Percentiles rank a stretch among this genome's conserved stretches.
Evolutionary conservation across 1,139 yeast species (phyloP).

Genomic region (Scheffersomyces titani): DNA sequence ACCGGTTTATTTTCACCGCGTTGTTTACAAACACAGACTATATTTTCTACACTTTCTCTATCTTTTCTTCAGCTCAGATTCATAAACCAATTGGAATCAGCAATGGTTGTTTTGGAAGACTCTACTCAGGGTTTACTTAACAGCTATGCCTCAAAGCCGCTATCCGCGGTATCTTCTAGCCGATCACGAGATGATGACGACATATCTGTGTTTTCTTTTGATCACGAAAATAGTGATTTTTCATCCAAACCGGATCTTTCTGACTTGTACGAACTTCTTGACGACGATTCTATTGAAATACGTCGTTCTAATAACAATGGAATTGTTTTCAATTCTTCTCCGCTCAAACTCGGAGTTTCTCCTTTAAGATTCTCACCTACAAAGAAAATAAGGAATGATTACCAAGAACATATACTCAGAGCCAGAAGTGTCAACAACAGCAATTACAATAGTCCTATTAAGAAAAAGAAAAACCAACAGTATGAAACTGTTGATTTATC

Average conservation of each 20-base stretch:
- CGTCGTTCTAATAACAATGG: slow-evolving; percentile 8
- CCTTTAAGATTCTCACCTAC: slow-evolving; percentile 15
- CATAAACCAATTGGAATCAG: neutral
- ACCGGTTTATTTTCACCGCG: neutral
- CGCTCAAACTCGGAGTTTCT: slow-evolving; percentile 12
- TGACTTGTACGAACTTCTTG: slow-evolving; percentile 14
- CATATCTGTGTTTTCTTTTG: neutral
- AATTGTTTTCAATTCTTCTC: slow-evolving; percentile 8
- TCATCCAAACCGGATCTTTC: slow-evolving; percentile 7
- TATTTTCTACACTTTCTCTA: neutral
- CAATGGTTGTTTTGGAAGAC: neutral
- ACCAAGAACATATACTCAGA: slow-evolving; percentile 17
- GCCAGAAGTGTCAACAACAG: slow-evolving; percentile 14
- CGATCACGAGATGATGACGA: neutral
- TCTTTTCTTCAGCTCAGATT: neutral
- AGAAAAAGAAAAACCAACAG: slow-evolving; percentile 2
- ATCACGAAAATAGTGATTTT: neutral
- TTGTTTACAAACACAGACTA: slow-evolving; percentile 5
- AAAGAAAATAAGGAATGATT: slow-evolving; percentile 19
- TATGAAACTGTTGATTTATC: slow-evolving; percentile 3
- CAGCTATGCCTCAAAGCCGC: neutral
- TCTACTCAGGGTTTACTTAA: neutral
- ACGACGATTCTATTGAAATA: slow-evolving; percentile 16
- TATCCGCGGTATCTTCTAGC: neutral
- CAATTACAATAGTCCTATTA: slow-evolving; percentile 14